Evolutionary conservation across 2,329 filamentous ascomycete genomes (phyloP), one percentile per base, ranked within the genome.

Genomic region (Rutstroemia sydowiana): DNA sequence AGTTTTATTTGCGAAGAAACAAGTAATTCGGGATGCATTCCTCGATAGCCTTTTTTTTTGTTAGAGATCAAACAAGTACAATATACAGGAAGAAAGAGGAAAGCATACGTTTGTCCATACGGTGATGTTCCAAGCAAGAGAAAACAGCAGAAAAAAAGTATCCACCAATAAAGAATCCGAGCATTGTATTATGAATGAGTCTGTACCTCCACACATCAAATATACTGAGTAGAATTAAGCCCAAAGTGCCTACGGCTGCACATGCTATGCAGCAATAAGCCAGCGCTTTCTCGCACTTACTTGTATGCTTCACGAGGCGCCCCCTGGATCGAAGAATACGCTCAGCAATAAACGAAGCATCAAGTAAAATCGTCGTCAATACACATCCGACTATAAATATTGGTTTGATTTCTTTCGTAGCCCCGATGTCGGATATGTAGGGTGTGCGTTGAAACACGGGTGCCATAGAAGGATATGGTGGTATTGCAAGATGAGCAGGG

Each of bases 71-170:
- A 32, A 32, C 14, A 14, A 39, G 16, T 14, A 5, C n/a, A 26
- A 32, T 32, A 32, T 13, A n/a, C 13, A 36, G 6, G 9, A 18
- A 11, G 16, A 11, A 18, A 5, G 31, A 39, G 44, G 21, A 20
- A 36, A 18, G 70, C 75, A 52, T 66, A 79, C 78, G 84, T 51
- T 85, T 81, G n/a, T 89, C 88, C 2, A 96, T 77, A 2, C 87
- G 83, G 63, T 92, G 85, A 68, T 95, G 95, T 68, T 95, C 89
- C 72, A 80, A 82, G 73, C 90, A 95, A 58, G 91, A 85, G 69
- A 90, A 91, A 60, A 95, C 77, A 51, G 91, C 91, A 8, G 85
- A 88, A 50, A 95, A 65, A 53, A 95, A 73, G 67, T 95, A 96
- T 28, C 88, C 92, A 13, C 70, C 81, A 67, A 96, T 87, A 68